A percentile compares a stretch with the other conserved stretches of the same genome.
These are phyloP conservation scores for Xenoacremonium recifei DNA, from an alignment of 2,329 filamentous ascomycete genomes.

Conservation along the genomic window DNA sequence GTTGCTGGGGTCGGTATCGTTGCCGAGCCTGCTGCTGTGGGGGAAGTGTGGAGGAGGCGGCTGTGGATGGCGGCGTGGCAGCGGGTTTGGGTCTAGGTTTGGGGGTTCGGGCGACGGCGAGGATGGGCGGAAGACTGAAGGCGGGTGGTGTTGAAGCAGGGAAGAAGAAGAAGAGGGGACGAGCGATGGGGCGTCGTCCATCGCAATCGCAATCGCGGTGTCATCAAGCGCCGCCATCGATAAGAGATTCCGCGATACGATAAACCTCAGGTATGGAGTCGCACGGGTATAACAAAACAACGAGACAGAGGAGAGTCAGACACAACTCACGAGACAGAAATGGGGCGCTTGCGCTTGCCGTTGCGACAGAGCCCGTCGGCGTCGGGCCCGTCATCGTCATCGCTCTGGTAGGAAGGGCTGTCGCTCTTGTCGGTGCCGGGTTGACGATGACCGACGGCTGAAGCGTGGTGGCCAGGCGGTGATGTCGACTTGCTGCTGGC, in stretches of 20 bases:
- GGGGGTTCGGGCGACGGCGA: constrained; percentile 8
- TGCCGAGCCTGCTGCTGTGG: constrained; percentile 11
- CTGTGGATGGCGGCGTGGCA: constrained; percentile 14
- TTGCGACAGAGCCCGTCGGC: constrained; percentile 32
- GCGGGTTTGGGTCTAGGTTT: too few relatives aligned
- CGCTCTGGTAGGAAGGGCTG: constrained; percentile 28
- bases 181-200: too few relatives aligned
- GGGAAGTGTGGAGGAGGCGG: constrained; percentile 12
- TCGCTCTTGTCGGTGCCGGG: constrained; percentile 35
- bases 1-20: constrained; percentile 11
- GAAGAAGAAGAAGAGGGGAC: neutral
- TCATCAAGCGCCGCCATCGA: too few relatives aligned
- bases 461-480: constrained; percentile 26
- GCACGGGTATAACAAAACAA: constrained; percentile 4
- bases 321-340: constrained; percentile 55
- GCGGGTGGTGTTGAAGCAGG: neutral
- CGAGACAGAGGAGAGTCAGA: constrained; percentile 5
- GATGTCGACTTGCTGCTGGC: constrained; percentile 6
- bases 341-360: constrained; percentile 58
- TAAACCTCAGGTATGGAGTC: too few relatives aligned
- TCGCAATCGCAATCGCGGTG: too few relatives aligned
- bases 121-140: neutral
- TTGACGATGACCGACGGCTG: constrained; percentile 32
- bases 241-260: too few relatives aligned
- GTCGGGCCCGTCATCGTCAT: constrained; percentile 46